Evolutionary conservation across 441 rosid species (phyloP), one percentile per base, ranked within the genome.

Genomic region (Euphorbia schlechtendalii): DNA sequence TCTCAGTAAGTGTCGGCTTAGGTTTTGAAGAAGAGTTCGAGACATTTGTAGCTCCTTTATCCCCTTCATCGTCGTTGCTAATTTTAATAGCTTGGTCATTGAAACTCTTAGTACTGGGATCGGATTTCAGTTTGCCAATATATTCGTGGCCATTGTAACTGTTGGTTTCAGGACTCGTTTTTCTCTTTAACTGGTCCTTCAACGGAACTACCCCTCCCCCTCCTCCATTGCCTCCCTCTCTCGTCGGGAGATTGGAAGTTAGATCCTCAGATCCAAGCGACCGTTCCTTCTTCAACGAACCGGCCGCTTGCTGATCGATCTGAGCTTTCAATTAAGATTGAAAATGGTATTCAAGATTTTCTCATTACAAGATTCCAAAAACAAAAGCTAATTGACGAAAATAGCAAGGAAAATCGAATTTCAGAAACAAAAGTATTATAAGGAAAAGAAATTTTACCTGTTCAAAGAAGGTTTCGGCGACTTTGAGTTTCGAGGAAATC

Each of bases 241-340:
- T 86, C 15, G 78, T 43, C 2, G 83, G 81, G 12, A 73, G 65
- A 58, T 73, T 84, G 41, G 86, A 65, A 41, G 70, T 64, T 38
- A 67, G 70, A 45, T 84, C 92, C 69, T 74, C 91, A 21, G 86
- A 82, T 75, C 73, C 54, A 20, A 43, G 75, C 46, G 80, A 66
- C 67, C 72, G 77, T 46, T 90, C 99, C 78, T 93, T 93, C 54
- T 85, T 75, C 45, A 93, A 82, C 52, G 98, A 86, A 54, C 87
- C 99, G 27, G 97, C 96, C 49, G 99, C 99, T 78, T 88, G 95
- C 77, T 88, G 94, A 78, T 93, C 97, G 70, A 93, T 84, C 99
- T 93, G 84, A 68, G 34, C 72, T 74, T 52, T 70, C 45, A 61
- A 69, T 65, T 24, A 49, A 27, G 56, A 34, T 27, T 13, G 58